These are phyloP conservation scores for Ensete ventricosum DNA, from an alignment of 176 grass and related monocot genomes.

Conservation along the genomic window DNA sequence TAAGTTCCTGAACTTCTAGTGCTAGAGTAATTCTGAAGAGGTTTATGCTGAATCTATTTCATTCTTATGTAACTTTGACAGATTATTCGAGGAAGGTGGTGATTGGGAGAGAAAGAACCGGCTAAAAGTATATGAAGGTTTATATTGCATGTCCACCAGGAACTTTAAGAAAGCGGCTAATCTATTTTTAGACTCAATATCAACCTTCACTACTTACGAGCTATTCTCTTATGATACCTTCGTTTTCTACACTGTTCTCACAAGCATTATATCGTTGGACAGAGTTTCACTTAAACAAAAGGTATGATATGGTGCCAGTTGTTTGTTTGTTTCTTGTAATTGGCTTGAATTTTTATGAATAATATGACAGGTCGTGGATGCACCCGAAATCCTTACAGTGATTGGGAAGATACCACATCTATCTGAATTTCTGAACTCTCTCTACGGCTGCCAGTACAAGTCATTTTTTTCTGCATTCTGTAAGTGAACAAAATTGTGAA, in stretches of 20 bases:
- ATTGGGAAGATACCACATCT: conserved; percentile 89
- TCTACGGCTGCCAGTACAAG: conserved; percentile 91
- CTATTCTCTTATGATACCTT: conserved; percentile 91
- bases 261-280: conserved; percentile 83
- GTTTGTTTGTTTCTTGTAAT: conserved; percentile 10
- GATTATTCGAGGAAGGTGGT: conserved; percentile 95
- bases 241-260: conserved; percentile 90
- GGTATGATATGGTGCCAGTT: conserved; percentile 20
- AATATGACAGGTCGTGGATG: conserved; percentile 71
- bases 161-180: conserved; percentile 89
- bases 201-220: conserved; percentile 93
- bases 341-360: conserved; percentile 19
- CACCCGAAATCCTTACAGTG: conserved; percentile 90
- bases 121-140: conserved; percentile 94
- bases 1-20: conserved; percentile 24
- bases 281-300: conserved; percentile 94
- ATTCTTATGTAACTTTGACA: conserved; percentile 22
- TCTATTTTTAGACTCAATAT: conserved; percentile 98
- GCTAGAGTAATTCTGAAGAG: background rate
- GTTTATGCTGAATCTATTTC: background rate
- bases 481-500: conserved; percentile 29
- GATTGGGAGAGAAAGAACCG: conserved; percentile 99
- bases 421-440: conserved; percentile 88
- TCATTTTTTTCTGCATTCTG: conserved; percentile 93
- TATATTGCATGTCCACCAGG: conserved; percentile 86